phyloP scores from a whole-genome alignment of 2,329 filamentous ascomycete species.

The Karstenula rhodostoma region DNA sequence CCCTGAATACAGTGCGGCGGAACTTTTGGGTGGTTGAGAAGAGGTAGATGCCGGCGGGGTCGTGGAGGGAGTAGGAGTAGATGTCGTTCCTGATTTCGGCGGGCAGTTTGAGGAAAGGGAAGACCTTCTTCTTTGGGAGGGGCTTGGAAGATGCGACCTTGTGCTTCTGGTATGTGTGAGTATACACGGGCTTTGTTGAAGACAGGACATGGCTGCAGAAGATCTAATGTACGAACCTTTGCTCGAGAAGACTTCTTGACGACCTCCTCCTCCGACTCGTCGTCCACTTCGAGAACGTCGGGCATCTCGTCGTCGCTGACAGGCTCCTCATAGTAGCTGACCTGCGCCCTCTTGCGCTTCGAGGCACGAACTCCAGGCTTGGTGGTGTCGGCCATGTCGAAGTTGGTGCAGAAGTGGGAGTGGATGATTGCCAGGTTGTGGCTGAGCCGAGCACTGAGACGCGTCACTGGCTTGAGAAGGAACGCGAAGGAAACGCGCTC shows the following conservation, averaged over 20 bases:
- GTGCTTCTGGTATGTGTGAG: conserved; percentile 30
- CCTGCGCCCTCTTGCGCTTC: conserved; percentile 45
- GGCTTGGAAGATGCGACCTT: conserved; percentile 25
- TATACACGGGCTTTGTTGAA: neutral
- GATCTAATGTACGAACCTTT: conserved; percentile 33
- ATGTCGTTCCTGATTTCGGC: conserved; percentile 47
- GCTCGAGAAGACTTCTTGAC: conserved; percentile 15
- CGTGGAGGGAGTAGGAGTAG: conserved; percentile 38
- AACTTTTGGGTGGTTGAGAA: conserved; percentile 30
- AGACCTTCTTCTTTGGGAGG: conserved; percentile 42
- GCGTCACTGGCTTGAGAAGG: conserved; percentile 14
- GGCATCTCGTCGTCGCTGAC: conserved; percentile 29
- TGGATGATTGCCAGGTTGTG: neutral
- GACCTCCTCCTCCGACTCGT: conserved; percentile 22
- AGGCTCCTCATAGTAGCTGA: conserved; percentile 40
- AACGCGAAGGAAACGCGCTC: conserved; percentile 38
- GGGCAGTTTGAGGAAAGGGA: conserved; percentile 45
- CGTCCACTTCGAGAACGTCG: neutral
- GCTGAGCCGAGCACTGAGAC: neutral
- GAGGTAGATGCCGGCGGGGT: conserved; percentile 38
- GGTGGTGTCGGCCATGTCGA: conserved; percentile 29
- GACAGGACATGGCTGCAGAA: neutral
- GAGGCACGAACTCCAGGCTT: conserved; percentile 36
- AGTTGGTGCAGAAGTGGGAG: neutral
- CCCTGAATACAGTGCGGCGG: conserved; percentile 40